phyloP scores from a whole-genome alignment of 192 early-diverging fungal species.

The Coemansia sp. region DNA sequence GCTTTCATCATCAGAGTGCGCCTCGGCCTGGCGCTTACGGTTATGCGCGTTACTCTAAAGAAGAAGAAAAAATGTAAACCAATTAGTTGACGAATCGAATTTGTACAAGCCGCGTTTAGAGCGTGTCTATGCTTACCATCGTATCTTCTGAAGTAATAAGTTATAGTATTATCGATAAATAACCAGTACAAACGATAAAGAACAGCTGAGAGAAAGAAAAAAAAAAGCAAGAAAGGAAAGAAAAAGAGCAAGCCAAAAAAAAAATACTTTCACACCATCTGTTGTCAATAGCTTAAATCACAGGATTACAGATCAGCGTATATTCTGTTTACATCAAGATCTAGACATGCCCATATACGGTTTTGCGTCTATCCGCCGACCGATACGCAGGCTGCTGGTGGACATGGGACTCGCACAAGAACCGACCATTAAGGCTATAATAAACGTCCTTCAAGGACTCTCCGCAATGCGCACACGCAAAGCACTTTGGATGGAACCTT shows the following conservation, averaged over 20 bases:
- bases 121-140: neutral
- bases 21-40: constrained; percentile 50
- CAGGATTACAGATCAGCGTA: neutral
- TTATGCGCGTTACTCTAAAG: constrained; percentile 28
- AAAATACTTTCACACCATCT: neutral
- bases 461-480: constrained; percentile 65
- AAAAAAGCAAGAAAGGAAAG: neutral
- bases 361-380: constrained; percentile 44
- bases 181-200: neutral
- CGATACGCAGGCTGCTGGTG: constrained; percentile 35
- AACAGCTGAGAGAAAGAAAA: neutral
- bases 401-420: constrained; percentile 55
- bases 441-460: constrained; percentile 58
- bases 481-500: constrained; percentile 87
- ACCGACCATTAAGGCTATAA: constrained; percentile 49
- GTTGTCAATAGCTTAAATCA: constrained; percentile 11
- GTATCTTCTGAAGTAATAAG: neutral
- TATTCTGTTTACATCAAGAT: neutral
- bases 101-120: neutral
- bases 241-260: neutral
- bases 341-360: constrained; percentile 44
- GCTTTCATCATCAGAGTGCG: constrained; percentile 39
- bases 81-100: neutral
- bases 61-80: neutral
- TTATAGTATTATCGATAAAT: neutral